These are phyloP conservation scores for Dactylis glomerata DNA, from an alignment of 176 grass and related monocot genomes.

Conservation along the genomic window DNA sequence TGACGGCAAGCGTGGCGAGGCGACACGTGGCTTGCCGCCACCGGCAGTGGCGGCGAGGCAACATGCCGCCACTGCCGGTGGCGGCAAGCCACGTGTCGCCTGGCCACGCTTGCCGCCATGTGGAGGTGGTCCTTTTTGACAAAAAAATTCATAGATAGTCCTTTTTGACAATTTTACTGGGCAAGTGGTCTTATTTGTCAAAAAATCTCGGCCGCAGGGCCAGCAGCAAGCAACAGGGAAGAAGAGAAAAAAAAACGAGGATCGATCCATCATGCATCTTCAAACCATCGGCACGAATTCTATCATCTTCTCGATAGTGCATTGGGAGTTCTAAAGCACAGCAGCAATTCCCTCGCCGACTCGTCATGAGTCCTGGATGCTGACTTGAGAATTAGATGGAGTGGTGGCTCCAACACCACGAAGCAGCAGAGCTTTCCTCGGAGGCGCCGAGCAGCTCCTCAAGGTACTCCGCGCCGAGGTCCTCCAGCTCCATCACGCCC, in stretches of 20 bases:
- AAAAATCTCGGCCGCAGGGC: too few relatives aligned
- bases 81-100: too few relatives aligned
- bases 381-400: conserved; percentile 10
- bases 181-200: too few relatives aligned
- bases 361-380: not conserved
- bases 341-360: too few relatives aligned
- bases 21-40: too few relatives aligned
- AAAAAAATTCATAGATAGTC: too few relatives aligned
- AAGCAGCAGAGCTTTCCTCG: not conserved
- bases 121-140: too few relatives aligned
- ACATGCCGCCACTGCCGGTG: too few relatives aligned
- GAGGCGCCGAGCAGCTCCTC: conserved; percentile 49
- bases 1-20: too few relatives aligned
- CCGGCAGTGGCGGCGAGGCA: too few relatives aligned
- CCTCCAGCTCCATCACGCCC: conserved; percentile 61
- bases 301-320: not conserved
- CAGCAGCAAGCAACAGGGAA: not conserved
- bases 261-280: not conserved
- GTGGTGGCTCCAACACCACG: conserved; percentile 29
- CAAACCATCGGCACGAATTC: not conserved
- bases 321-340: not conserved
- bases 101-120: too few relatives aligned
- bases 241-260: not conserved
- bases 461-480: conserved; percentile 56
- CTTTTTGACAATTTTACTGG: too few relatives aligned